Percentiles rank a stretch among this genome's conserved stretches.
These are phyloP conservation scores for Xylaria grammica DNA, from an alignment of 495 filamentous ascomycete species.

Conservation along the genomic window DNA sequence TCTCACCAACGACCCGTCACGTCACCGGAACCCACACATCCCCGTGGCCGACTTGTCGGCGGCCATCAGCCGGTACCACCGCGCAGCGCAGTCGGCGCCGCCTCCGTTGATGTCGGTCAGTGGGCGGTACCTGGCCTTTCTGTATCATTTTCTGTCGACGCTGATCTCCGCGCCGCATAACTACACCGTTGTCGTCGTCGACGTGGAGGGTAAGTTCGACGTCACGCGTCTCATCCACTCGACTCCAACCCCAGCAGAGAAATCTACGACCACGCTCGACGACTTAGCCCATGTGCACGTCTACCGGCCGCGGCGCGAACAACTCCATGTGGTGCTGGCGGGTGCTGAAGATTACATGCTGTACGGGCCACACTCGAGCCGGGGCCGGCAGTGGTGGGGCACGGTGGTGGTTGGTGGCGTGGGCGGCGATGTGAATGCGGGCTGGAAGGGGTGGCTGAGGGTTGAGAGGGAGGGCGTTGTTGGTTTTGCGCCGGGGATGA, in stretches of 20 bases:
- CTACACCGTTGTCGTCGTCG: conserved; percentile 70
- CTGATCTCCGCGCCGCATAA: conserved; percentile 59
- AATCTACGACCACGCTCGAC: conserved; percentile 23
- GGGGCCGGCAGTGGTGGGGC: conserved; percentile 55
- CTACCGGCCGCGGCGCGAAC: conserved; percentile 36
- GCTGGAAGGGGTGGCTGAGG: conserved; percentile 55
- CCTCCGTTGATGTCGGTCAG: conserved; percentile 44
- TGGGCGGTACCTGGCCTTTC: conserved; percentile 66
- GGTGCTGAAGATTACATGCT: conserved; percentile 54
- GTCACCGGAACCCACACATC: conserved; percentile 35
- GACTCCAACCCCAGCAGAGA: background rate
- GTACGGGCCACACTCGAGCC: conserved; percentile 48
- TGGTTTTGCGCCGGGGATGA: conserved; percentile 59
- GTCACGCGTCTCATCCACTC: conserved; percentile 55
- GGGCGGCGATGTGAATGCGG: conserved; percentile 42
- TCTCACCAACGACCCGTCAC: conserved; percentile 28
- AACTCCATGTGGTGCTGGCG: conserved; percentile 35
- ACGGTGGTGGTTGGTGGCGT: conserved; percentile 51
- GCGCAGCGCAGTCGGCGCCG: conserved; percentile 40
- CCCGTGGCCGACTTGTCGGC: conserved; percentile 49
- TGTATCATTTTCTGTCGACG: conserved; percentile 66
- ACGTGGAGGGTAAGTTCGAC: conserved; percentile 72
- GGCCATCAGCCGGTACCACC: conserved; percentile 44
- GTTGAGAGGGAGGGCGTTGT: conserved; percentile 48
- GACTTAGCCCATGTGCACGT: conserved; percentile 50